phyloP scores from a whole-genome alignment of 257 asterid genomes.

The Jacaranda mimosifolia region DNA sequence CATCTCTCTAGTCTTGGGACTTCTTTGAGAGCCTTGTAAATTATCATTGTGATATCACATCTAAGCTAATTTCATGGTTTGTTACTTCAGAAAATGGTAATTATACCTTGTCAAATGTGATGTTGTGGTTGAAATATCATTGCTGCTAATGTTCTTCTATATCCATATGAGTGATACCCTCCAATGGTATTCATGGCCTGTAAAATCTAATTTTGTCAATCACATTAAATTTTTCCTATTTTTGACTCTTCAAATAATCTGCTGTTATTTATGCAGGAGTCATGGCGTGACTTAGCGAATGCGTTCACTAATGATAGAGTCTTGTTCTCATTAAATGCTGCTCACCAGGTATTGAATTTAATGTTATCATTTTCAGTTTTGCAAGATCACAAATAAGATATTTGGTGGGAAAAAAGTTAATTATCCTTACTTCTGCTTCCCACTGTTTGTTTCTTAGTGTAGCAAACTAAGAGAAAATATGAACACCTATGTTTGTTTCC shows the following conservation, averaged over 20 bases:
- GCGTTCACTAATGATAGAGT: slow-evolving; percentile 80
- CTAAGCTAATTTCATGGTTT: background rate
- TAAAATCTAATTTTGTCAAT: background rate
- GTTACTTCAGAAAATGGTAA: background rate
- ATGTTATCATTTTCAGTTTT: background rate
- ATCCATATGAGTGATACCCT: background rate
- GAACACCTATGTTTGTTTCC: slow-evolving; percentile 5
- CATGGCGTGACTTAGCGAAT: slow-evolving; percentile 82
- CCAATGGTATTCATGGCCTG: background rate
- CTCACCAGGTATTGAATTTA: slow-evolving; percentile 76
- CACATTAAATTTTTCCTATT: background rate
- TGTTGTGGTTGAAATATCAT: background rate
- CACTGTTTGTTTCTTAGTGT: slow-evolving; percentile 16
- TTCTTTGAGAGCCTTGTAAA: background rate
- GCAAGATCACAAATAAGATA: slow-evolving; percentile 10
- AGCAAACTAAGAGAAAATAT: background rate
- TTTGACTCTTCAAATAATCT: slow-evolving; percentile 27
- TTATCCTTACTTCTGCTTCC: background rate
- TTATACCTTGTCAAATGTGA: background rate
- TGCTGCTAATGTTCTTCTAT: background rate
- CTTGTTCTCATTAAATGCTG: slow-evolving; percentile 67
- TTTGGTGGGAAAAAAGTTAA: slow-evolving; percentile 10
- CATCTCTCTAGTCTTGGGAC: background rate
- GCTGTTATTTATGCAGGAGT: slow-evolving; percentile 61
- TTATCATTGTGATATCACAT: background rate